Evolutionary conservation across 441 rosid genomes (phyloP).

Genomic region (Arabidopsis hybrid): DNA sequence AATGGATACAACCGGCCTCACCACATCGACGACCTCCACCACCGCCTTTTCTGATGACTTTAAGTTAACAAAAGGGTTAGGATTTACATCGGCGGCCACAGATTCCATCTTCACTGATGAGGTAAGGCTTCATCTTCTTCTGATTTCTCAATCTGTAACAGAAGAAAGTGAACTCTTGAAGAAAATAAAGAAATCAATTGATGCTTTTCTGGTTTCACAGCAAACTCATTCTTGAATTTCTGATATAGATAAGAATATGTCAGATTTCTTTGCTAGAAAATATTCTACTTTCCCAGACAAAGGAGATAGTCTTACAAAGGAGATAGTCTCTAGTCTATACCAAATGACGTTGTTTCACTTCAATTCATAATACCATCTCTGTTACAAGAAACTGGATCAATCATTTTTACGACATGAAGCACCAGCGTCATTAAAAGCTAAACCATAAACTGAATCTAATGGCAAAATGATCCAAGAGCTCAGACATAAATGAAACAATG

Average conservation of each 20-base stretch:
- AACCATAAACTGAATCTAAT: not conserved
- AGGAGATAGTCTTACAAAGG: not conserved
- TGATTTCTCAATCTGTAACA: slow-evolving; percentile 19
- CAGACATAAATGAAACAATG: slow-evolving; percentile 8
- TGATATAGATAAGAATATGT: not conserved
- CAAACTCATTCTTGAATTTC: not conserved
- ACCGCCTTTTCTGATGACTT: slow-evolving; percentile 19
- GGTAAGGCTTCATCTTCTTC: slow-evolving; percentile 17
- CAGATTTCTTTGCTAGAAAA: not conserved
- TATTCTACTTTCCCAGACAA: not conserved
- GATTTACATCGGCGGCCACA: slow-evolving; percentile 30
- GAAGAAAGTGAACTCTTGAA: not conserved
- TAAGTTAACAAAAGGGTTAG: slow-evolving; percentile 33
- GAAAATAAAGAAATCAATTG: not conserved
- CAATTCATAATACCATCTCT: not conserved
- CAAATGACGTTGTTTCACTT: not conserved
- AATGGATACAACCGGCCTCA: not conserved
- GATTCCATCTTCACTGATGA: slow-evolving; percentile 16
- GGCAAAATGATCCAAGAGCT: slow-evolving; percentile 4
- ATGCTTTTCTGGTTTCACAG: not conserved
- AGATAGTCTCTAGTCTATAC: not conserved
- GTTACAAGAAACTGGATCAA: slow-evolving; percentile 3
- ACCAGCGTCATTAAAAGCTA: not conserved
- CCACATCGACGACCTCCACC: not conserved
- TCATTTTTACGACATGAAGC: not conserved